Base-by-base conservation (phyloP, 2,329 filamentous ascomycete genomes). In the Pseudogymnoascus sp. region DNA sequence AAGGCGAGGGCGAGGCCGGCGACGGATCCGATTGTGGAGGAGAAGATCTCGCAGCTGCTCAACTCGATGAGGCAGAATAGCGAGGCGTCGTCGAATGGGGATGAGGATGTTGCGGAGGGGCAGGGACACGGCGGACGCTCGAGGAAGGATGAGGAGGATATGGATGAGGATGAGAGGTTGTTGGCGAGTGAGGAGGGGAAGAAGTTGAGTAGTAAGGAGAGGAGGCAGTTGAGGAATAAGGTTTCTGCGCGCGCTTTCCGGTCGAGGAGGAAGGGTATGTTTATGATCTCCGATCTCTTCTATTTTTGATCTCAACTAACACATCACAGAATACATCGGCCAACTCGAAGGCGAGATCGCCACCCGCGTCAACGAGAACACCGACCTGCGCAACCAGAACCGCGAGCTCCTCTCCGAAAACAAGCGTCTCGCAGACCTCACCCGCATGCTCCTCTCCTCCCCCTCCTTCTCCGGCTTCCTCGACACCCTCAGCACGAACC, bases 191-290 rank as follows among this genome's bases (percentile, higher is more conserved):
- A 99, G 73, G 93, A 97, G 78, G 95, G 93, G 72, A 99, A 99
- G 87, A 97, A 97, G 81, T 84, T 99, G n/a, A 95, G 88, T 78
- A 96, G 92, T 81, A 98, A 98, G 80, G 93, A 98, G 78, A 88
- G 95, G 66, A 88, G 95, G 69, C 95, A 98, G 77, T 84, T 99
- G n/a, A 87, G 95, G 68, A 99, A 99, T 84, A 99, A 99, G 79
- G 95, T 99, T 4, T 99, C 95, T 45, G 95, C 95, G 67, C 91
- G 95, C 70, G 93, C 93, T 62, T 99, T 99, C 86, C 90, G 95
- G 64, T 97, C 93, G n/a, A 84, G 95, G 71, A 89, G 95, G 83
- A 99, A 99, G 83, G 93, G 93, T 97, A 87, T 82, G 83, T 73
- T 68, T 1, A 16, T 57, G 28, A 41, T 48, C 25, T 1, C 13